Base-by-base conservation (phyloP, 495 filamentous ascomycete genomes). In the Xylaria castorea region DNA sequence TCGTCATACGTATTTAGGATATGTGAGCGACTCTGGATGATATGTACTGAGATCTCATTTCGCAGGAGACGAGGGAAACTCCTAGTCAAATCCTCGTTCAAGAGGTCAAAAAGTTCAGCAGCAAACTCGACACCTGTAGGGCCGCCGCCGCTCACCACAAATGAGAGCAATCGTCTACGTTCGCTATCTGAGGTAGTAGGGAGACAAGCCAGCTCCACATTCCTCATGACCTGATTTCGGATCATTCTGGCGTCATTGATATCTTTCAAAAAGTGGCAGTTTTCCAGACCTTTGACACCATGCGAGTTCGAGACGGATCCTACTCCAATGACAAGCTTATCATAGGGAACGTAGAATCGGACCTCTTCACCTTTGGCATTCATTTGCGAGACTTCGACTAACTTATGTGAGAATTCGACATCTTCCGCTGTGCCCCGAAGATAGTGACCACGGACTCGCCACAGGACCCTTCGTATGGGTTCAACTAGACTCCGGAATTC, bases 1-100 rank as follows among this genome's bases (percentile, higher is more conserved):
- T 98, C 97, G 75, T 99, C 97, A 78, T 99, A 99, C 5, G 97
- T 99, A 82, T 99, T 99, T 27, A 99, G 84, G 71, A 99, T 99
- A 77, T 99, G 95, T 46, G 89, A 90, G 55, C 97, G 88, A 76
- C 92, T 95, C 76, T 99, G 97, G 70, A 99, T 97, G 50, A 99
- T 86, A 79, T 99, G 97, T 0, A 99, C 95, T 5, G 97, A 98
- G 53, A 98, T 95, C 80, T 99, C 95, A 76, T 98, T 98, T 55
- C 97, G 89, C 34, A 99, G 84, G 64, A 99, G 91, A 71, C 90
- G 89, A 5, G 97, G 97, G 81, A 97, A 99, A 71, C 91, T 88
- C 60, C 87, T 84, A 53, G 91, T 89, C 30, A 99, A 81, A 79
- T 99, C 97, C 80, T 99, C 97, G 76, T 99, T 99, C 40, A 99